Conservation (phyloP, 202 grass and related monocot species). For the Dendrocalamus latiflorus region DNA sequence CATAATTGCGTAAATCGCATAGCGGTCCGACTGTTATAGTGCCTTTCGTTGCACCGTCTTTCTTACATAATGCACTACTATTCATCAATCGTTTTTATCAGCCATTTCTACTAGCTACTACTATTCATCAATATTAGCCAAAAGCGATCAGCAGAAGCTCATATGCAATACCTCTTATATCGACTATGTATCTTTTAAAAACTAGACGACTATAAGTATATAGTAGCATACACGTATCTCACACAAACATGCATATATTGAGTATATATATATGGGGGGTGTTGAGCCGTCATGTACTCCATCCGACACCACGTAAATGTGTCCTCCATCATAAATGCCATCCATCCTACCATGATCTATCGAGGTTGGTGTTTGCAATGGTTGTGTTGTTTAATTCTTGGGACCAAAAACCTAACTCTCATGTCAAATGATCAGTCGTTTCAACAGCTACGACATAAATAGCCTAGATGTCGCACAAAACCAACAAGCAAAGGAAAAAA, state of each 20-base stretch:
- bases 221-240: background rate
- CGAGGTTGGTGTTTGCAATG: background rate
- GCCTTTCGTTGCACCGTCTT: too few relatives aligned
- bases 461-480: background rate
- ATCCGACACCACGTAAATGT: background rate
- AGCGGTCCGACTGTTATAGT: too few relatives aligned
- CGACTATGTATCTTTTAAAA: too few relatives aligned
- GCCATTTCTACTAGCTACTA: too few relatives aligned
- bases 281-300: background rate
- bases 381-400: background rate
- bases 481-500: background rate
- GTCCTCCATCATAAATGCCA: background rate
- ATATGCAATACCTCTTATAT: too few relatives aligned
- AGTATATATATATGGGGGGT: background rate
- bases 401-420: constrained; percentile 3
- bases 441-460: background rate
- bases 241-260: background rate
- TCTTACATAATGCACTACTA: too few relatives aligned
- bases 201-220: too few relatives aligned
- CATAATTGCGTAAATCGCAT: too few relatives aligned
- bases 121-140: too few relatives aligned
- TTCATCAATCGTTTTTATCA: too few relatives aligned
- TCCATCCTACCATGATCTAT: background rate
- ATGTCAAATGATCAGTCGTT: background rate
- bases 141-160: too few relatives aligned